phyloP scores from a whole-genome alignment of 441 rosid genomes.

The Arabidopsis lyrata region DNA sequence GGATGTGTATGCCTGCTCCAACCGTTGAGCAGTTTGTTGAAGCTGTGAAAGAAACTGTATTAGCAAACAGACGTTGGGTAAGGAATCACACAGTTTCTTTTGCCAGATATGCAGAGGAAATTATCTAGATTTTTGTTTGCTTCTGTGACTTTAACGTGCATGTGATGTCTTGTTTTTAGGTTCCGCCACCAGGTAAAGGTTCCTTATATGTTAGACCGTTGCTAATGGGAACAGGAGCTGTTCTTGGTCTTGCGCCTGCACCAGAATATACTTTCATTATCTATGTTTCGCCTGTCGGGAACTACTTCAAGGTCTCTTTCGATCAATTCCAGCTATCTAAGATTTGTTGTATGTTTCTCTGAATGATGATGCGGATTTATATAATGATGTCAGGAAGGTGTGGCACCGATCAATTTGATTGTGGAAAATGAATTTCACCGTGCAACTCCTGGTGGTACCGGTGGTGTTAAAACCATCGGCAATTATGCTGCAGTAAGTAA shows the following conservation, averaged over 20 bases:
- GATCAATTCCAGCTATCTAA: not conserved
- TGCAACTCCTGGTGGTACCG: conserved; percentile 84
- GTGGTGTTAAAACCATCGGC: conserved; percentile 79
- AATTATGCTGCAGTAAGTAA: conserved; percentile 75
- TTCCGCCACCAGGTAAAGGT: conserved; percentile 78
- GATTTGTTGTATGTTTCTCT: not conserved
- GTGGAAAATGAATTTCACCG: conserved; percentile 73
- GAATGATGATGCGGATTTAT: not conserved
- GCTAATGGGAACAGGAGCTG: conserved; percentile 80
- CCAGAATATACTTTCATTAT: conserved; percentile 76
- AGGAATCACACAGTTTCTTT: not conserved
- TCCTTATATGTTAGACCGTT: conserved; percentile 73
- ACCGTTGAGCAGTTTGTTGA: conserved; percentile 69
- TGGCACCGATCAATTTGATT: conserved; percentile 66
- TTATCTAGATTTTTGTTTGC: not conserved
- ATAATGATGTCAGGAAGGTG: conserved; percentile 66
- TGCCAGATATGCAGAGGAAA: not conserved
- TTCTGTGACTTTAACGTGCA: not conserved
- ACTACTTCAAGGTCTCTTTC: conserved; percentile 68
- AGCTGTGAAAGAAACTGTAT: conserved; percentile 68
- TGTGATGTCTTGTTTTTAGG: conserved; percentile 50
- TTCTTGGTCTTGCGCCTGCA: conserved; percentile 84
- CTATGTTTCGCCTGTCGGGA: conserved; percentile 80
- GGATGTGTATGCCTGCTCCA: conserved; percentile 86
- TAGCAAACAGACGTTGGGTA: conserved; percentile 85